These are phyloP conservation scores for Hemisphaericaspora nanyangensis DNA, from an alignment of 805 yeast species.

Conservation along the genomic window DNA sequence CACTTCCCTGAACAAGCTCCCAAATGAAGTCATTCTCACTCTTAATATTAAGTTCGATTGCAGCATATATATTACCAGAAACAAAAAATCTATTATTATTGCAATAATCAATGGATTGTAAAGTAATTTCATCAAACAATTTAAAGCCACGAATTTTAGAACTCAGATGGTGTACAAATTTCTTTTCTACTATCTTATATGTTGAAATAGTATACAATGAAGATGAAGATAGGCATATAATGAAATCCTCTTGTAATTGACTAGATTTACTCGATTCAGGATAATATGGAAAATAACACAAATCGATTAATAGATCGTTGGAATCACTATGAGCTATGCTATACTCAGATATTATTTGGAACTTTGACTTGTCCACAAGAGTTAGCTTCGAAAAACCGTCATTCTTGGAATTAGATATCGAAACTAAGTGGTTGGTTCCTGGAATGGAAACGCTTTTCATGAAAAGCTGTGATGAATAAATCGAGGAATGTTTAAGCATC, in stretches of 20 bases:
- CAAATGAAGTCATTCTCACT: background rate
- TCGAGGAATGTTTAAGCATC: background rate
- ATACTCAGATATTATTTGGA: background rate
- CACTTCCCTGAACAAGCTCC: background rate
- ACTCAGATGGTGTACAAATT: background rate
- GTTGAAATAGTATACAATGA: background rate
- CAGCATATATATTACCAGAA: background rate
- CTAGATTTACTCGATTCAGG: background rate
- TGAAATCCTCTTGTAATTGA: background rate
- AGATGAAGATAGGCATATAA: background rate
- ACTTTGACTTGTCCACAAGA: background rate
- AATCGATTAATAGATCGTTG: background rate
- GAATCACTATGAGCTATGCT: background rate
- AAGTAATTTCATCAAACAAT: background rate
- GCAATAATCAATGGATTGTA: background rate
- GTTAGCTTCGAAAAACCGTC: background rate
- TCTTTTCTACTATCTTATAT: background rate
- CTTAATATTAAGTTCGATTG: background rate
- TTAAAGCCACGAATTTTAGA: background rate
- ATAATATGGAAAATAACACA: background rate
- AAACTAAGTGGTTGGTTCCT: background rate
- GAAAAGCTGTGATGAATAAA: background rate
- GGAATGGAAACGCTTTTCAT: background rate
- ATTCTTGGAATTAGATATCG: background rate
- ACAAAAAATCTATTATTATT: background rate